Evolutionary conservation across 2,329 filamentous ascomycete genomes (phyloP).

Genomic region (Trichophyton benhamiae): DNA sequence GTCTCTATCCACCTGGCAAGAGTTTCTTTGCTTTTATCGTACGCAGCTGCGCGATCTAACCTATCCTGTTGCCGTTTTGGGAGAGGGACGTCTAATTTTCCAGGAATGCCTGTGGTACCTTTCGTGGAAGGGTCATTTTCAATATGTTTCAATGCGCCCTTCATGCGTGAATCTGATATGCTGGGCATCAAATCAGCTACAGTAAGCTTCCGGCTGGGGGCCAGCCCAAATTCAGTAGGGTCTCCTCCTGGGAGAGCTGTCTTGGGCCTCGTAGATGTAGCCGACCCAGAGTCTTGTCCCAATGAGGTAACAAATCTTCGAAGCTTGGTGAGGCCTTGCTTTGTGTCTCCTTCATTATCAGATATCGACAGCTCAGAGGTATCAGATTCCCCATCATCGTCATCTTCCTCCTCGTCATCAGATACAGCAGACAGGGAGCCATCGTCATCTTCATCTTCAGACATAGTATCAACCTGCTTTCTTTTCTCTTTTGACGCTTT

Average conservation of each 20-base stretch:
- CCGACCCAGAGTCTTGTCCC: conserved; percentile 28
- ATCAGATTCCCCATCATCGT: conserved; percentile 36
- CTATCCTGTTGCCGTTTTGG: conserved; percentile 77
- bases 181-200: conserved; percentile 63
- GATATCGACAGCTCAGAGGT: conserved; percentile 40
- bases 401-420: conserved; percentile 33
- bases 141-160: conserved; percentile 66
- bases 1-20: conserved; percentile 87
- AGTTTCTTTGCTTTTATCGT: conserved; percentile 82
- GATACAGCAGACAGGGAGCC: conserved; percentile 38
- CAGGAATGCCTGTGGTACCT: conserved; percentile 44
- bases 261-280: conserved; percentile 21
- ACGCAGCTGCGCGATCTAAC: conserved; percentile 68
- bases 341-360: conserved; percentile 37
- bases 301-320: conserved; percentile 59
- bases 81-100: conserved; percentile 70
- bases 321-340: conserved; percentile 48
- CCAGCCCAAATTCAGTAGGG: conserved; percentile 48
- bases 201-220: conserved; percentile 54
- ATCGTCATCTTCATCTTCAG: conserved; percentile 27
- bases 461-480: conserved; percentile 16
- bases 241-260: conserved; percentile 47
- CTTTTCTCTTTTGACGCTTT: conserved; percentile 22
- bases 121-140: conserved; percentile 28
- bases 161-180: conserved; percentile 61